Percentiles rank a stretch among this genome's conserved stretches.
These are phyloP conservation scores for Cryptosporidium viatorum DNA, from an alignment of 169 alveolate species.

Conservation along the genomic window DNA sequence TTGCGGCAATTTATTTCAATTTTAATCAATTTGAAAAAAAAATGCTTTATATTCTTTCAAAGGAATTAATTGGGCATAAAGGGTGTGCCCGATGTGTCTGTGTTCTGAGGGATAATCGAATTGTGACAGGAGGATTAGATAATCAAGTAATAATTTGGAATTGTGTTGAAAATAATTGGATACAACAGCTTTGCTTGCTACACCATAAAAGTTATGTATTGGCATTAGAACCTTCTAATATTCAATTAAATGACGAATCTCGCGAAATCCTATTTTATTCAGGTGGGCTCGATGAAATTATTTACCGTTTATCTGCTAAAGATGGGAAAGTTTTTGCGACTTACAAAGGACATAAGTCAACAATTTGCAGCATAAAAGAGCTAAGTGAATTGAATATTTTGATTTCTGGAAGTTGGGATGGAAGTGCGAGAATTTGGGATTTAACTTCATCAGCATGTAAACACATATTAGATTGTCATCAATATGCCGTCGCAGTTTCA, in stretches of 20 bases:
- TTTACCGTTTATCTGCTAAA: slow-evolving; percentile 53
- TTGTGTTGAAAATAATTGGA: background rate
- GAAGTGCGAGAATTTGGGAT: slow-evolving; percentile 68
- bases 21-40: background rate
- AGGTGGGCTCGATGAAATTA: slow-evolving; percentile 57
- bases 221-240: slow-evolving; percentile 44
- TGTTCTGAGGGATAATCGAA: slow-evolving; percentile 35
- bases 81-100: slow-evolving; percentile 53
- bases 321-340: background rate
- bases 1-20: background rate
- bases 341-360: slow-evolving; percentile 60
- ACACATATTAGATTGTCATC: slow-evolving; percentile 20
- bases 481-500: slow-evolving; percentile 44
- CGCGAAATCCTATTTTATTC: slow-evolving; percentile 19
- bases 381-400: background rate
- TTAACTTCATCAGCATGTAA: background rate
- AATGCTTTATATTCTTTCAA: slow-evolving; percentile 30
- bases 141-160: slow-evolving; percentile 59
- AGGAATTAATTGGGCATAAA: slow-evolving; percentile 51
- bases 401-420: slow-evolving; percentile 73
- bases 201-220: slow-evolving; percentile 49
- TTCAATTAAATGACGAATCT: background rate
- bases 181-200: background rate
- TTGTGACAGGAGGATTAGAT: slow-evolving; percentile 65
- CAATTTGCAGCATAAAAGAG: slow-evolving; percentile 39